phyloP scores from a whole-genome alignment of 345 rosid genomes.

The Luvunga scandens region DNA sequence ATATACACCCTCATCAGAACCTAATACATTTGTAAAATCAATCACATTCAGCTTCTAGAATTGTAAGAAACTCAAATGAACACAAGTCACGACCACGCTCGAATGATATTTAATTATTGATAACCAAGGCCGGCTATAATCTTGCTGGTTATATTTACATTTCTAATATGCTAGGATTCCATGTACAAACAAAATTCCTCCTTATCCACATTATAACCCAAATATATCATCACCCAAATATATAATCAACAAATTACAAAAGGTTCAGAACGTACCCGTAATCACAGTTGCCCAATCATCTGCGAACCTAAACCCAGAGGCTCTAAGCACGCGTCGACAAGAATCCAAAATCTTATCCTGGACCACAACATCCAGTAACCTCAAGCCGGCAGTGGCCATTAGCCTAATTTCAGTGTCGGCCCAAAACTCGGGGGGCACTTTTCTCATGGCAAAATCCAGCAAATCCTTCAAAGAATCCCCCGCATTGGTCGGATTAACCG shows the following conservation, averaged over 20 bases:
- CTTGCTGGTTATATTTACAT: too few species aligned
- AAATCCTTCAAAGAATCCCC: conserved; percentile 58
- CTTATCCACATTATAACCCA: background rate
- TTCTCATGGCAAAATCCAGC: conserved; percentile 56
- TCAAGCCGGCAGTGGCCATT: conserved; percentile 95
- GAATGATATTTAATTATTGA: background rate
- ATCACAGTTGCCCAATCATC: conserved; percentile 86
- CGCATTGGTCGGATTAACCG: conserved; percentile 50
- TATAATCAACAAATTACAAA: background rate
- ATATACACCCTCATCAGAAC: conserved; percentile 95
- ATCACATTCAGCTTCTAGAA: conserved; percentile 14
- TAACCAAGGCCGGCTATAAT: too few species aligned
- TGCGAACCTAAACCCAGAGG: conserved; percentile 60
- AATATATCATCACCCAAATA: background rate
- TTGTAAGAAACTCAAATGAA: background rate
- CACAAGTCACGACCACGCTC: background rate
- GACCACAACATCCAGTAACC: conserved; percentile 52
- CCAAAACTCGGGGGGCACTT: conserved; percentile 55
- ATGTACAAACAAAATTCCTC: background rate
- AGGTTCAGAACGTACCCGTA: conserved; percentile 42
- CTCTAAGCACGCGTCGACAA: conserved; percentile 50
- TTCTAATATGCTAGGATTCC: background rate
- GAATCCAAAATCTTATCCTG: conserved; percentile 59
- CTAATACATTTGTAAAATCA: conserved; percentile 27
- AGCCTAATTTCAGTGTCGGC: conserved; percentile 72